phyloP scores from a whole-genome alignment of 2,329 filamentous ascomycete species.

The Pseudocercospora crystallina region DNA sequence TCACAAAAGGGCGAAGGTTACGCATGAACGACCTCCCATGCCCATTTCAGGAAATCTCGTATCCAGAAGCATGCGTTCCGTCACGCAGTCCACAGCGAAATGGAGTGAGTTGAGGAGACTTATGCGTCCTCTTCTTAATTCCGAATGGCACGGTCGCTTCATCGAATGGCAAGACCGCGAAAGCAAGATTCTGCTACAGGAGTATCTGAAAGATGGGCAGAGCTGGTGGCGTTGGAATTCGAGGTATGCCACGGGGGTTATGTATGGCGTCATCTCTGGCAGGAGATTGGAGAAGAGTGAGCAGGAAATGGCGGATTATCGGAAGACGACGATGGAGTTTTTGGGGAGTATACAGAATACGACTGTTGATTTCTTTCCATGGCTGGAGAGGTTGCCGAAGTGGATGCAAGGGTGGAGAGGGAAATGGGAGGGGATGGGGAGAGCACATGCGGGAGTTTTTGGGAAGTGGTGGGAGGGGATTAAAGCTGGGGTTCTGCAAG shows the following conservation, averaged over 20 bases:
- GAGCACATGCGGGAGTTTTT: conserved; percentile 7
- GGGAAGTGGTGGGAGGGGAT: conserved; percentile 13
- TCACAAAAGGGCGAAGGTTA: conserved; percentile 11
- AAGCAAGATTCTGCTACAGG: conserved; percentile 6
- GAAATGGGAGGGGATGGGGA: conserved; percentile 8
- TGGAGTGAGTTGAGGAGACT: conserved; percentile 10
- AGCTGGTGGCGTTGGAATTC: conserved; percentile 11
- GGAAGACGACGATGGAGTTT: conserved; percentile 14
- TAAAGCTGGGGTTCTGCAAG: neutral
- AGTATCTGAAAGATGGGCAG: conserved; percentile 1
- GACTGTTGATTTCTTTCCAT: conserved; percentile 14
- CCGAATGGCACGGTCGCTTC: conserved; percentile 11
- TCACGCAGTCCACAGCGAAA: conserved; percentile 9
- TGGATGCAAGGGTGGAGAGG: conserved; percentile 7
- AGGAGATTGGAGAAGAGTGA: conserved; percentile 9
- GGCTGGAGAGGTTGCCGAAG: conserved; percentile 5
- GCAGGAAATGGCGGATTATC: conserved; percentile 9
- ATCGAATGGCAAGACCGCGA: conserved; percentile 14
- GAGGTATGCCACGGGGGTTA: conserved; percentile 12
- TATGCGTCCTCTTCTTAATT: conserved; percentile 13
- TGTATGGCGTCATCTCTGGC: conserved; percentile 14
- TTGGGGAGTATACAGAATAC: conserved; percentile 7
- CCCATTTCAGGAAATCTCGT: conserved; percentile 13
- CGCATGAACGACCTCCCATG: conserved; percentile 15
- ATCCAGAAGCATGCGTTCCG: conserved; percentile 13